A percentile compares a stretch with the other conserved stretches of the same genome.
Conservation (phyloP, 1,139 yeast genomes). For the Suhomyces choctaworum region DNA sequence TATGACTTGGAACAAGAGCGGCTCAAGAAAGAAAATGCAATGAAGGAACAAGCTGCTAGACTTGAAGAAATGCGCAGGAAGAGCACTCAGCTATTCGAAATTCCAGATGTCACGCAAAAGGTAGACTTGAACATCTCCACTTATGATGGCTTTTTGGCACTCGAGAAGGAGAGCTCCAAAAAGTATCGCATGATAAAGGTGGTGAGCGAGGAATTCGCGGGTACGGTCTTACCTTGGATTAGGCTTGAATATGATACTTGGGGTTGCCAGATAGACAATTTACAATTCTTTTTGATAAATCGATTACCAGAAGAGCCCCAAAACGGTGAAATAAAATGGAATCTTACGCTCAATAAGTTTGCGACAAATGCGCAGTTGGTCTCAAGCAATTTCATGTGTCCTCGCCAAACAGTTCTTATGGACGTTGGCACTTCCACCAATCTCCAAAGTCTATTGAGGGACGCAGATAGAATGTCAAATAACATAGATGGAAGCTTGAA, state of each 20-base stretch:
- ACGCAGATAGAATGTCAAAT: slow-evolving; percentile 2
- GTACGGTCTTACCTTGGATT: slow-evolving; percentile 27
- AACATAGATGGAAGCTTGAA: not conserved
- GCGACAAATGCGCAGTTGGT: slow-evolving; percentile 11
- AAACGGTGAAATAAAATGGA: slow-evolving; percentile 13
- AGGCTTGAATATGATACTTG: slow-evolving; percentile 33
- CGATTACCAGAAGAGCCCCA: not conserved
- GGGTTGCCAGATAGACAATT: slow-evolving; percentile 26
- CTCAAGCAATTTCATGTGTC: slow-evolving; percentile 9
- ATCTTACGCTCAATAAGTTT: slow-evolving; percentile 19
- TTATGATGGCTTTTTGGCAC: slow-evolving; percentile 34
- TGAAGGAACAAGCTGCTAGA: slow-evolving; percentile 20
- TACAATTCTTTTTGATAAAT: slow-evolving; percentile 22
- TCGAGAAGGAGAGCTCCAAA: slow-evolving; percentile 18
- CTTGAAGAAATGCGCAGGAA: slow-evolving; percentile 15
- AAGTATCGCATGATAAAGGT: slow-evolving; percentile 15
- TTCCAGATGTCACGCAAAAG: slow-evolving; percentile 18
- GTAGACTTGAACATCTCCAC: slow-evolving; percentile 27
- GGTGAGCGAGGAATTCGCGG: slow-evolving; percentile 18
- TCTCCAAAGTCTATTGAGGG: slow-evolving; percentile 3
- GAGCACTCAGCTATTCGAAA: slow-evolving; percentile 16
- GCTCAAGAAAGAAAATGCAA: slow-evolving; percentile 15
- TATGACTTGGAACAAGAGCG: slow-evolving; percentile 16
- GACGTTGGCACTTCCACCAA: slow-evolving; percentile 1
- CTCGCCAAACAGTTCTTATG: slow-evolving; percentile 1